Evolutionary conservation across 2,329 filamentous ascomycete species (phyloP), one percentile per base, ranked within the genome.

Genomic region (Neofusicoccum parvum): DNA sequence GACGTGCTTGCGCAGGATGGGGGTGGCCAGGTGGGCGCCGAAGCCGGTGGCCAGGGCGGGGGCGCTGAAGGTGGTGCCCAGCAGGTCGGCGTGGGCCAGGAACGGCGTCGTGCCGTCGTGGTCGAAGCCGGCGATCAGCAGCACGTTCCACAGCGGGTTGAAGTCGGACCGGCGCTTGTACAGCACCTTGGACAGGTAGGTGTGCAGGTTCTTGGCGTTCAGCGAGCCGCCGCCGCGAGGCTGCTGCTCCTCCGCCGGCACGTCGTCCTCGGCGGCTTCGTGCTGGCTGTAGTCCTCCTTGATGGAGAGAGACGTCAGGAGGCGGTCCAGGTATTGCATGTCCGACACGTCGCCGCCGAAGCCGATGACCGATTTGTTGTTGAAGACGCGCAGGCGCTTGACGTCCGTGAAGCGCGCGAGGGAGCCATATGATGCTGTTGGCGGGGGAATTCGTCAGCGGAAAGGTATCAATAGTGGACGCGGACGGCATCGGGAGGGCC

Each of bases 291-390:
- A 98, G 76, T 92, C 90, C 84, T 98, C 94, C 78, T 90, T 86
- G 79, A 96, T 92, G 77, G 91, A 88, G 73, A 98, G 90, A 69
- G 92, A 90, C 75, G 87, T 90, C 72, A 99, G 90, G 75, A 97
- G 88, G 72, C 95, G 90, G 86, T 97, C 91, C 71, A 99, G 88
- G 84, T 96, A 96, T 84, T 99, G 95, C 95, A 99, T 98, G 84
- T 99, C 95, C 70, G 92, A 96, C 73, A 99, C 90, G 83, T 99
- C 95, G 79, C 95, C 95, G 78, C 93, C 92, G 82, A 98, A 96
- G 74, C 95, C 95, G 75, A 99, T 86, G 67, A 98, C 87, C 36
- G 92, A 89, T 70, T 89, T 88, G 70, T 89, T 85, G 81, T 93
- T 92, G 81, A 98, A 98, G 72, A 88, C 86, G 73, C 92, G 92